Evolutionary conservation across 2,329 filamentous ascomycete genomes (phyloP).

Genomic region (Talaromyces sp.): DNA sequence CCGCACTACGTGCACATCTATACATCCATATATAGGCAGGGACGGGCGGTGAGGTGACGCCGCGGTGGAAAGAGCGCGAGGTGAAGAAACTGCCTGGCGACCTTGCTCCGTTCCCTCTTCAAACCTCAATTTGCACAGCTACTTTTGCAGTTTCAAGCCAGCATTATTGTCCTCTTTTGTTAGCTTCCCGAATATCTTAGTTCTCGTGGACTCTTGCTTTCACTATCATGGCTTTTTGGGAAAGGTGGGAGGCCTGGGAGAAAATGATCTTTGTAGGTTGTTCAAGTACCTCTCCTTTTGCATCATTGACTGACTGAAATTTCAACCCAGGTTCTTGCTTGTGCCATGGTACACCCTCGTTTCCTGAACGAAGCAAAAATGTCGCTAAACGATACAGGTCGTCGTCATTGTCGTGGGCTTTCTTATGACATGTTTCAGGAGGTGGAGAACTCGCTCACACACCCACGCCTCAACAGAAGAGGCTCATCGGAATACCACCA

Average conservation of each 20-base stretch:
- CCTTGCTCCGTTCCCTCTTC: not conserved
- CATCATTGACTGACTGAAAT: slow-evolving; percentile 12
- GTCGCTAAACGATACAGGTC: slow-evolving; percentile 31
- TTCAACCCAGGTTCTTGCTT: slow-evolving; percentile 60
- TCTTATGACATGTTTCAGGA: slow-evolving; percentile 53
- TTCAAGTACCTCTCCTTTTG: not conserved
- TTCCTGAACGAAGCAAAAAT: not conserved
- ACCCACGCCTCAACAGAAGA: slow-evolving; percentile 62
- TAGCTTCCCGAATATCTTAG: not conserved
- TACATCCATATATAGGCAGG: not conserved
- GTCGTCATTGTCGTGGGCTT: slow-evolving; percentile 64
- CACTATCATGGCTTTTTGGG: slow-evolving; percentile 50
- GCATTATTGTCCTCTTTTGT: not conserved
- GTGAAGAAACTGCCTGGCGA: not conserved
- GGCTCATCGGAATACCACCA: slow-evolving; percentile 44
- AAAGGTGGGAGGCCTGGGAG: slow-evolving; percentile 74
- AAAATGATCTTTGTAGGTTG: slow-evolving; percentile 77
- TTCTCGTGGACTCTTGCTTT: not conserved
- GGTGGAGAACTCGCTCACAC: slow-evolving; percentile 56
- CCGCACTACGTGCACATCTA: not conserved
- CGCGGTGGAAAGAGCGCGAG: not conserved
- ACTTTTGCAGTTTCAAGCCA: not conserved
- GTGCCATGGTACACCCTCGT: slow-evolving; percentile 53
- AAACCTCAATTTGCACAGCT: not conserved
- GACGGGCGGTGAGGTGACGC: not conserved